Evolutionary conservation across 2,329 filamentous ascomycete species (phyloP), one percentile per base, ranked within the genome.

Genomic region (Akanthomyces muscarius): DNA sequence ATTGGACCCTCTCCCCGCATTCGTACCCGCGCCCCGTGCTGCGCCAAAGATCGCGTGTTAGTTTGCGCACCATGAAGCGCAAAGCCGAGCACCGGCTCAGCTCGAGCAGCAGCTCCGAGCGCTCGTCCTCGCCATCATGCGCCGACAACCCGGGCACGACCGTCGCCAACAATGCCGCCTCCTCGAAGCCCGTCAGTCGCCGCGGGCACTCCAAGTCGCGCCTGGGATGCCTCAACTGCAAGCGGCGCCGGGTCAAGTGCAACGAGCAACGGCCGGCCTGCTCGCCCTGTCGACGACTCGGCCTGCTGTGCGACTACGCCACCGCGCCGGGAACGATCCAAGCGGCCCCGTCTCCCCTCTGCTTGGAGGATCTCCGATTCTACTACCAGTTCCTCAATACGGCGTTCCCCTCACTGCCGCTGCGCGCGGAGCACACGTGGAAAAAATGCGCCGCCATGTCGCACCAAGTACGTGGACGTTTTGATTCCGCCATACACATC

Each of bases 371-470:
- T 65, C 74, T 83, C 69, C 73, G 78, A 14, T 80, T 81, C 66
- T 82, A 82, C 65, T 79, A 81, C 64, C 80, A 82, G 64, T 83
- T 82, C 64, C 66, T 83, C n/a, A 71, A 77, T 1, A 69, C 74
- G 1, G 80, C 79, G 3, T 75, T 74, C 51, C 76, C 75, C 0
- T 73, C 75, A 1, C 60, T 77, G 10, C 76, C 76, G 7, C 65
- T 77, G 2, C 65, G 67, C n/a, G 71, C 69, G 1, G 70, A 70
- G 7, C 66, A 69, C 5, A 64, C 76, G 0, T 78, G 76, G 75
- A 68, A 65, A 38, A 66, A 72, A 38, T 73, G 73, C 1, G 74
- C 73, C 6, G 66, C 70, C 28, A 70, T 78, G 63, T 74, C 73
- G 5, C 72, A 78, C 65, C 60, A 66, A 16, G 75, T 77, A 60